A percentile compares a stretch with the other conserved stretches of the same genome.
phyloP scores from a whole-genome alignment of 805 yeast genomes.

The Zygoascus flipseniorum region DNA sequence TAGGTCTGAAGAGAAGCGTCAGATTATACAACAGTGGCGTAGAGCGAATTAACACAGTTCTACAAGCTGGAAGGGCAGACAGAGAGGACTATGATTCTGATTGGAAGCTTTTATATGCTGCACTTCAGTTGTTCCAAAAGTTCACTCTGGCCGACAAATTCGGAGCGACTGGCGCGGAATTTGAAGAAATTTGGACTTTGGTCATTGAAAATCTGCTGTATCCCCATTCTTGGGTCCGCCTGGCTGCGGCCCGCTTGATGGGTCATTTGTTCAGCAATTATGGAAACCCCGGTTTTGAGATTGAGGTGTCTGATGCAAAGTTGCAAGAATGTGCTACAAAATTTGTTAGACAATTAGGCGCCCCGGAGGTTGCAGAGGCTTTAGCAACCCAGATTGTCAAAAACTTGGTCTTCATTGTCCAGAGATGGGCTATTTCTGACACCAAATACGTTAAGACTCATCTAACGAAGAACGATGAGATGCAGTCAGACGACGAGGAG shows the following conservation, averaged over 20 bases:
- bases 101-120: slow-evolving; percentile 75
- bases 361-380: slow-evolving; percentile 60
- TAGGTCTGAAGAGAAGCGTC: slow-evolving; percentile 37
- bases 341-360: slow-evolving; percentile 68
- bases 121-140: slow-evolving; percentile 42
- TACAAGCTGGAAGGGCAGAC: slow-evolving; percentile 32
- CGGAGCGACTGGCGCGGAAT: slow-evolving; percentile 17
- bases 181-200: slow-evolving; percentile 38
- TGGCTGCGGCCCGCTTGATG: slow-evolving; percentile 51
- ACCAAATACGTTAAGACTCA: slow-evolving; percentile 24
- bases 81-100: slow-evolving; percentile 35
- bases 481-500: slow-evolving; percentile 22
- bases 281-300: slow-evolving; percentile 17
- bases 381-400: slow-evolving; percentile 59
- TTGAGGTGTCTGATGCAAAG: slow-evolving; percentile 35
- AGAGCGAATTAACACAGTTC: slow-evolving; percentile 26
- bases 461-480: slow-evolving; percentile 23
- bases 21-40: slow-evolving; percentile 37
- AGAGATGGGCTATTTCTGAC: slow-evolving; percentile 48
- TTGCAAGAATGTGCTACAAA: slow-evolving; percentile 57
- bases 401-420: slow-evolving; percentile 52
- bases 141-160: slow-evolving; percentile 24
- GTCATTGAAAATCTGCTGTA: slow-evolving; percentile 53
- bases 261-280: slow-evolving; percentile 41
- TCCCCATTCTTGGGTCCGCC: slow-evolving; percentile 90